Evolutionary conservation across 805 yeast species (phyloP).

Genomic region (Gaillardinia entomophila): DNA sequence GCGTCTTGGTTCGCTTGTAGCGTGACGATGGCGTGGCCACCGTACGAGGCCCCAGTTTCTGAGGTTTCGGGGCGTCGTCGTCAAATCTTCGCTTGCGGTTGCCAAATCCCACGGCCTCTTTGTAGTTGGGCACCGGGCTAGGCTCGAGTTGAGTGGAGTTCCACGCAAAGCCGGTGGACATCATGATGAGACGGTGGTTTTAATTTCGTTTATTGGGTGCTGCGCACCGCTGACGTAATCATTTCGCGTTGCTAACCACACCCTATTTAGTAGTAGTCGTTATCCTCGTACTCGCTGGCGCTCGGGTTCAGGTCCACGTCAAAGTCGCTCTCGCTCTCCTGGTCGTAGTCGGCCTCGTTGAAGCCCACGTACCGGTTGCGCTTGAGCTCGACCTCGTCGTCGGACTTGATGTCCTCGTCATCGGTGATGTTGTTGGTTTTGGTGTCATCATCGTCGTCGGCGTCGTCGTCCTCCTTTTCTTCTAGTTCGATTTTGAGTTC

Average conservation of each 20-base stretch:
- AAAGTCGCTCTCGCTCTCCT: slow-evolving; percentile 28
- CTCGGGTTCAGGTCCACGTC: slow-evolving; percentile 17
- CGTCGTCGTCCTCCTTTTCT: slow-evolving; percentile 42
- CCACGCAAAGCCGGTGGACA: slow-evolving; percentile 5
- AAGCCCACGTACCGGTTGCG: slow-evolving; percentile 38
- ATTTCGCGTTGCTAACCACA: too few species aligned
- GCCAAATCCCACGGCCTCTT: too few species aligned
- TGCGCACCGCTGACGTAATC: too few species aligned
- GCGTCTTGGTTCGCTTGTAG: slow-evolving; percentile 31
- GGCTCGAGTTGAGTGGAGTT: slow-evolving; percentile 2
- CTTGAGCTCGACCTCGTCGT: slow-evolving; percentile 41
- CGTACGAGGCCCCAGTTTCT: background rate
- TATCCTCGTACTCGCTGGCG: slow-evolving; percentile 34
- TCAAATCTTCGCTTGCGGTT: background rate
- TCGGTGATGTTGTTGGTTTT: slow-evolving; percentile 8
- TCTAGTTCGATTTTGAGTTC: slow-evolving; percentile 85
- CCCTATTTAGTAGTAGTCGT: slow-evolving; percentile 32
- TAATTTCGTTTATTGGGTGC: too few species aligned
- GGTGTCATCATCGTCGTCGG: slow-evolving; percentile 7
- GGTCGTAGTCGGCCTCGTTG: slow-evolving; percentile 42
- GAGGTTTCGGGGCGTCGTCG: background rate
- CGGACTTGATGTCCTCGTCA: slow-evolving; percentile 23
- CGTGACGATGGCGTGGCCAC: slow-evolving; percentile 1
- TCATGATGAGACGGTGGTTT: slow-evolving; percentile 2
- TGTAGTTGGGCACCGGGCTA: slow-evolving; percentile 1